Base-by-base conservation (phyloP, 768 basidiomycete genomes). In the Russula virescens region DNA sequence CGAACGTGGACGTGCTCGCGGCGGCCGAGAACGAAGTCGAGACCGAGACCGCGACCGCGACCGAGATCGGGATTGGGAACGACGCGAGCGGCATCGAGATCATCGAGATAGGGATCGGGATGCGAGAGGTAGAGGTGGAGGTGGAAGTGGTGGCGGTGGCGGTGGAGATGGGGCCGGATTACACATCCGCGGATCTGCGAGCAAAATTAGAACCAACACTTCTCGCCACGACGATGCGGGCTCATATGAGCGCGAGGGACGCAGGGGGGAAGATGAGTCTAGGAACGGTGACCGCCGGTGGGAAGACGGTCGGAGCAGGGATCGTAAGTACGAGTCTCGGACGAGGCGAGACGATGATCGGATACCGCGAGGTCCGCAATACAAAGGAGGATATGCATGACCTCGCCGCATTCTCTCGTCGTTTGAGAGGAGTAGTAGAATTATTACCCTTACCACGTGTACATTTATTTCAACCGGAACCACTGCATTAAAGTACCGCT, bases 371-470 rank as follows among this genome's bases (percentile, higher is more conserved):
- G 69, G 71, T 7, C 73, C 73, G 11, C 69, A 70, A n/a, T 74
- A 74, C 53, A 69, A 63, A 28, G 73, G 72, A 43, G 72, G 73
- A 2, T 74, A 74, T 62, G 58, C 68, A 10, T 63, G 70, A 62
- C 26, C 14, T 25, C 34, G 5, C n/a, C n/a, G n/a, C n/a, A n/a
- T n/a, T n/a, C n/a, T 40, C 23, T 19, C 21, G 13, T 35, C 25
- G 7, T 61, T 47, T 26, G 40, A 35, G 14, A 38, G 18, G 19
- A 45, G 31, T 42, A 42, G 25, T n/a, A n/a, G n/a, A n/a, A n/a
- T n/a, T n/a, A n/a, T n/a, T n/a, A n/a, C n/a, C n/a, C n/a, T n/a
- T n/a, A n/a, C n/a, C n/a, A n/a, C n/a, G n/a, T n/a, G n/a, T n/a
- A n/a, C n/a, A n/a, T n/a, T n/a, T n/a, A n/a, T n/a, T n/a, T n/a